Base-by-base conservation (phyloP, 176 grass and related monocot genomes). In the Areca catechu region DNA sequence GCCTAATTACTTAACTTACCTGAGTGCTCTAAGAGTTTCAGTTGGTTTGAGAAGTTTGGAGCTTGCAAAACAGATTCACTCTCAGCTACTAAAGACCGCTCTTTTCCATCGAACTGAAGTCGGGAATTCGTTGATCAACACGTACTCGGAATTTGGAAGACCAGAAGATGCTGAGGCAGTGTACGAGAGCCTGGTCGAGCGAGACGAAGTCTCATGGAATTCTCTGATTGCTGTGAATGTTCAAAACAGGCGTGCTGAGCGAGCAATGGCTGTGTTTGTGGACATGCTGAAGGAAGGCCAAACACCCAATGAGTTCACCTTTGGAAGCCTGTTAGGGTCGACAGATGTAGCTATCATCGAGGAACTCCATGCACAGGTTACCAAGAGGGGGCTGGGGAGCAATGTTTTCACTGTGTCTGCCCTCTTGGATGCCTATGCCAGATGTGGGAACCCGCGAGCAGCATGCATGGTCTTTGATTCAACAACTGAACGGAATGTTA, bases 381-480 rank as follows among this genome's bases (percentile, higher is more conserved):
- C 54, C 17, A 58, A 50, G 48, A 54, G 43, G 15, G 72, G 47
- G 23, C 10, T 75, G 15, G 28, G 16, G 5, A 48, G 48, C 59
- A 53, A 43, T 58, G 43, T 75, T 15, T 58, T 59, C 19, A 49
- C 48, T 50, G 72, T 62, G 66, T 66, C 17, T 21, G 34, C 61
- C 7, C 62, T 75, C 5, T 12, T 75, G 22, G 72, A 75, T 66
- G 72, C 61, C 16, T 75, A 75, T 58, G 72, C 62, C 34, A 75
- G 62, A 21, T 24, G 5, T 6, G 62, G 61, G 18, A 58, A 75
- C 4, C 17, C 24, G 7, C 20, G 7, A 51, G 53, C 62, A 15
- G 72, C 72, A 29, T 28, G 24, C 16, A 4, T 29, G 23, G 62
- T 75, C 53, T 75, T 75, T 24, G 22, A 75, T 57, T 51, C 9